Conservation (phyloP, 2,329 filamentous ascomycete species). For the Diaporthe citriasiana region DNA sequence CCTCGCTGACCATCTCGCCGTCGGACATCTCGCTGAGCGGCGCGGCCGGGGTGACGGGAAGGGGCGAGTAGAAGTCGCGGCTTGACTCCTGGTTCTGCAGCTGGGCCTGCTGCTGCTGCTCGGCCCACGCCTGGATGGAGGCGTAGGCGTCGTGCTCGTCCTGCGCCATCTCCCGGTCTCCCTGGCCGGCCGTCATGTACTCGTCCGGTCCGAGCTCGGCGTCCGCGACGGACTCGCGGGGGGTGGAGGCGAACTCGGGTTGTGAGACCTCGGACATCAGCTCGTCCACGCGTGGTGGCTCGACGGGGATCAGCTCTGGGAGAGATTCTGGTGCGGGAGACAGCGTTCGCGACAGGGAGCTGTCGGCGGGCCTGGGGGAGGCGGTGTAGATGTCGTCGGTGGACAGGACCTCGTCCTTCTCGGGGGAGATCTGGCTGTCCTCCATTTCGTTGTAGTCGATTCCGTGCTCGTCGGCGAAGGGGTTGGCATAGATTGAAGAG, state of each 20-base stretch:
- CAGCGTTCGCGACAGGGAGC: conserved; percentile 40
- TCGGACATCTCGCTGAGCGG: conserved; percentile 62
- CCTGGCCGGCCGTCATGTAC: conserved; percentile 66
- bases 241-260: neutral
- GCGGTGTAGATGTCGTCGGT: conserved; percentile 66
- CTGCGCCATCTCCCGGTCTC: conserved; percentile 51
- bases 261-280: neutral
- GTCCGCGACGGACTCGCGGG: conserved; percentile 50
- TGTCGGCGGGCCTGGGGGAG: conserved; percentile 59
- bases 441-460: conserved; percentile 65
- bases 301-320: conserved; percentile 32
- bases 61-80: conserved; percentile 72
- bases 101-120: conserved; percentile 55
- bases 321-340: conserved; percentile 37
- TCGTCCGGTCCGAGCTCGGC: conserved; percentile 60
- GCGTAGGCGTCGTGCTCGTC: conserved; percentile 62
- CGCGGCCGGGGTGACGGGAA: conserved; percentile 65
- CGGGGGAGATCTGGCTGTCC: conserved; percentile 59
- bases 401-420: conserved; percentile 63
- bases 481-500: conserved; percentile 66
- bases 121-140: conserved; percentile 76
- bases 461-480: conserved; percentile 70
- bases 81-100: conserved; percentile 45
- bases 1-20: conserved; percentile 61
- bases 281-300: neutral